phyloP scores from a whole-genome alignment of 2,329 filamentous ascomycete species.

The Laburnicola sp. region DNA sequence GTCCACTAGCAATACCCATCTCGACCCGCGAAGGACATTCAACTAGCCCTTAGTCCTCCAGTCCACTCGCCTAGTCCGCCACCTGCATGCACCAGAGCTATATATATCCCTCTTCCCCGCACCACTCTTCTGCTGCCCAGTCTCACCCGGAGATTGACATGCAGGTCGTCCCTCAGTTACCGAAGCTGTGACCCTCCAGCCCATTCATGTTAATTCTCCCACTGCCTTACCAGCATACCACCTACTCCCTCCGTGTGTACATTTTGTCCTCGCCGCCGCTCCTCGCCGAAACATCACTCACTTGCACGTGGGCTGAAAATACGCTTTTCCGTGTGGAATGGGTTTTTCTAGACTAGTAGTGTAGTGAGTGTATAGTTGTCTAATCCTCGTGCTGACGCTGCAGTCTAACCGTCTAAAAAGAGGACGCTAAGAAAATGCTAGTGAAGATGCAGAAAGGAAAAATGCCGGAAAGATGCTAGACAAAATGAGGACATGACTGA shows the following conservation, averaged over 20 bases:
- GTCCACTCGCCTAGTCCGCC: background rate
- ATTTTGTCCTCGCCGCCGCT: too few species aligned
- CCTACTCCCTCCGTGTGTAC: background rate
- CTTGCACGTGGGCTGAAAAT: too few species aligned
- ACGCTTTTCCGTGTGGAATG: too few species aligned
- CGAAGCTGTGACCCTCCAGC: background rate
- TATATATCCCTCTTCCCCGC: constrained; percentile 3
- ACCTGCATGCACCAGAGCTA: too few species aligned
- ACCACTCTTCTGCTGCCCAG: background rate
- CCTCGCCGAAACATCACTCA: too few species aligned
- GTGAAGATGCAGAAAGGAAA: too few species aligned
- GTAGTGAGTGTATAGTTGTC: too few species aligned
- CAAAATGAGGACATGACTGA: constrained; percentile 5
- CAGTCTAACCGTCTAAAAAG: too few species aligned
- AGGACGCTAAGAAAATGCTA: too few species aligned
- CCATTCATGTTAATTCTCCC: background rate
- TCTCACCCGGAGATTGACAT: constrained; percentile 5
- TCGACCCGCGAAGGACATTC: background rate
- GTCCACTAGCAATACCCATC: background rate
- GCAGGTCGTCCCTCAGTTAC: background rate
- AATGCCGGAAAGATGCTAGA: too few species aligned
- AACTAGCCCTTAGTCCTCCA: background rate
- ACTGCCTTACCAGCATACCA: background rate
- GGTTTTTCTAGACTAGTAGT: too few species aligned
- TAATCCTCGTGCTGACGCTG: too few species aligned